Conservation (phyloP, 169 alveolate genomes). For the Cryptosporidium parvum region DNA sequence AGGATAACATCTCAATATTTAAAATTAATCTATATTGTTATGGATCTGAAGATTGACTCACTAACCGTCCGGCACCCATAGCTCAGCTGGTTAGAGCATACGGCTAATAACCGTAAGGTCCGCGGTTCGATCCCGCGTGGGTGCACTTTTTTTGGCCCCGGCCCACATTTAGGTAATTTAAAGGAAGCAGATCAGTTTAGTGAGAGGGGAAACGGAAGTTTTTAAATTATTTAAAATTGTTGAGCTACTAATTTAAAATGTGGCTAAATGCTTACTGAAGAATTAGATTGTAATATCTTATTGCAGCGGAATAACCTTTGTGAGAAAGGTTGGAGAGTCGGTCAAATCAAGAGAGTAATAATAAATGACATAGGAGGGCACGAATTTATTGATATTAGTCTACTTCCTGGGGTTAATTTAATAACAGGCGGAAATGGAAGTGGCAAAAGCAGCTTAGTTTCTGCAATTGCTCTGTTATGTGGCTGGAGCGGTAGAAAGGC, state of each 20-base stretch:
- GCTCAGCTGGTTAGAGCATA: constrained; percentile 98
- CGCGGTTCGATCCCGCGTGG: constrained; percentile 98
- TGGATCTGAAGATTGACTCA: not conserved
- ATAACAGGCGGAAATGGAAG: constrained; percentile 75
- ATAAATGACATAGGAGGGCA: constrained; percentile 64
- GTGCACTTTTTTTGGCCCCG: constrained; percentile 73
- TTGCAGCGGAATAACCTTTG: not conserved
- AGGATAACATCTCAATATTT: not conserved
- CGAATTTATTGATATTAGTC: constrained; percentile 44
- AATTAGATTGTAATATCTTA: not conserved
- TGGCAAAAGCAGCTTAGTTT: constrained; percentile 72
- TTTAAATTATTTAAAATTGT: not conserved
- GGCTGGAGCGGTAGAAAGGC: constrained; percentile 75
- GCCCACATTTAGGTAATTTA: not conserved
- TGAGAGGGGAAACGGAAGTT: not conserved
- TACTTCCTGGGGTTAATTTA: constrained; percentile 39
- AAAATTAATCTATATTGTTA: not conserved
- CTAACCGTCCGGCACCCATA: constrained; percentile 83
- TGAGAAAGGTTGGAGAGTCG: constrained; percentile 39
- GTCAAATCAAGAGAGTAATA: constrained; percentile 53
- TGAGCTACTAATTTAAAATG: not conserved
- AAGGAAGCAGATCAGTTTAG: too few species aligned
- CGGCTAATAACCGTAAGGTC: constrained; percentile 98
- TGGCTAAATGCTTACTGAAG: not conserved
- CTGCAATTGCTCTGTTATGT: constrained; percentile 63